Evolutionary conservation across 2,329 filamentous ascomycete genomes (phyloP), one percentile per base, ranked within the genome.

Genomic region (Nemania diffusa): DNA sequence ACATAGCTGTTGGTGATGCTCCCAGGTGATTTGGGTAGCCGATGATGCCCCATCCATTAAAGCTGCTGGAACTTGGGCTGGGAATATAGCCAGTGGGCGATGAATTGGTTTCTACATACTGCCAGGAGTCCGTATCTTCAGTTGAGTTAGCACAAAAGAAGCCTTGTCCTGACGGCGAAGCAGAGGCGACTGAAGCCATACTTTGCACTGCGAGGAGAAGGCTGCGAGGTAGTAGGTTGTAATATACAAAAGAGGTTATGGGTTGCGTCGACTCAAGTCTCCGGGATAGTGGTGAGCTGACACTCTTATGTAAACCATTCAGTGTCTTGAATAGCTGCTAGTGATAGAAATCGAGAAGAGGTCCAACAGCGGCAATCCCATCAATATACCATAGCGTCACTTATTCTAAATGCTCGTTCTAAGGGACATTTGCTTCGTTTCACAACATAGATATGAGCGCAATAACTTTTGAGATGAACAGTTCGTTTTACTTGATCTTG

Each of bases 41-140:
- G 53, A 87, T 75, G 50, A 87, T 76, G 13, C 79, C 80, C 76
- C 83, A 88, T 24, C 85, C 85, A 42, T 80, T 81, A 71, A 87
- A 75, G 66, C 85, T 87, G 66, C 85, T 87, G 15, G 82, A 81
- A 71, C 81, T 85, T 11, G 86, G 85, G 68, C 85, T 86, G 27
- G 83, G 81, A 20, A 84, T 76, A 67, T 86, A 84, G 20, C 79
- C 81, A 60, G 74, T 73, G 26, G 76, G 75, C n/a, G 76, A 71
- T 13, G 76, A 74, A 51, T 75, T 76, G 24, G 73, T 74, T 27
- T 76, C 73, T 71, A 78, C 71, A 73, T 76, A 73, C 58, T 78
- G 75, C 77, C 75, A 77, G 9, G 74, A 78, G 48, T 79, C 77
- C 40, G 75, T 72, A 50, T 78, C 77, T 24, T 79, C 77, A 20